Base-by-base conservation (phyloP, 768 basidiomycete species). In the Trametopsis cervina region DNA sequence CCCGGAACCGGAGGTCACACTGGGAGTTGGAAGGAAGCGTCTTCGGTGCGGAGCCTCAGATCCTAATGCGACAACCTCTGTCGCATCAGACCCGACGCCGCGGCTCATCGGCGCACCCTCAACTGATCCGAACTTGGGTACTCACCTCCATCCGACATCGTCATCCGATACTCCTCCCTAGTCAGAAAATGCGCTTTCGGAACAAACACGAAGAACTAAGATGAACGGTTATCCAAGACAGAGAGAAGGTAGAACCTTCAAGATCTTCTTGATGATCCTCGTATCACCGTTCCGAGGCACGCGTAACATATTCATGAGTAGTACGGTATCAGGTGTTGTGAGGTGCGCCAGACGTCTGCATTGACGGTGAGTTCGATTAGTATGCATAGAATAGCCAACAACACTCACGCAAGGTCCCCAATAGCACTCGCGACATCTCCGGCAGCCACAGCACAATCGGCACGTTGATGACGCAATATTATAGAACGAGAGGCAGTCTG, bases 201-300 rank as follows among this genome's bases (percentile, higher is more conserved):
- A n/a, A n/a, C n/a, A n/a, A n/a, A n/a, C n/a, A n/a, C n/a, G n/a
- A n/a, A n/a, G n/a, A n/a, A n/a, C n/a, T n/a, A n/a, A n/a, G n/a
- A n/a, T n/a, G n/a, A n/a, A n/a, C n/a, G n/a, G 27, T n/a, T 22
- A 29, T 13, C 10, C 24, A 24, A 12, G 24, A 2, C 25, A 23
- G 35, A 22, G 29, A n/a, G n/a, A 3, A 22, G 33, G 21, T 12
- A 11, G 13, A 15, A 78, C 83, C 52, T 60, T 88, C 89, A 74
- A 97, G 21, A 93, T 93, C 60, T 92, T 93, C 75, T 96, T 97
- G 71, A 99, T 94, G 1, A 89, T 86, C 64, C 74, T 76, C n/a
- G 66, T 61, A 57, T 97, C 95, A 0, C 93, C 95, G 57, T 95
- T 92, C 10, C 93, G 72, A 4, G 85, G 60, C 1, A 97, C 91